Evolutionary conservation across 2,329 filamentous ascomycete genomes (phyloP), one percentile per base, ranked within the genome.

Genomic region (Microsporum audouinii): DNA sequence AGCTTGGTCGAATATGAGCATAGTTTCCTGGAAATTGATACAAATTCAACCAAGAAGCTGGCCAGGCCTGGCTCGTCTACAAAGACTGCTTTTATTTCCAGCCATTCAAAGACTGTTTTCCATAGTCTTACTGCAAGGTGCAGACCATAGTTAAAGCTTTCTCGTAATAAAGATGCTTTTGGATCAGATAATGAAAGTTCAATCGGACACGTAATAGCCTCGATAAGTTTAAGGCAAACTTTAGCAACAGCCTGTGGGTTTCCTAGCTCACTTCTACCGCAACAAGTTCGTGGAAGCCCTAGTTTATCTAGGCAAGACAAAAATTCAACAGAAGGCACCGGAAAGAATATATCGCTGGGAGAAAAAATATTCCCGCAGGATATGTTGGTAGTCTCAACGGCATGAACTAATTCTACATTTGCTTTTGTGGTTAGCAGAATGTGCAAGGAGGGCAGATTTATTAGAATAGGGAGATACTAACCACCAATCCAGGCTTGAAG

Each of bases 401-500:
- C 23, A 29, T 29, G 23, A 12, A 81, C 59, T 12, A 80, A 73
- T 65, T 78, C 55, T 57, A 31, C 3, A 41, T 14, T 2, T 2
- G 4, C 5, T 33, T 31, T 23, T 14, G 10, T 6, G 8, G 51
- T 55, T 36, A 55, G 51, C 8, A 29, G 31, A 34, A 55, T 29
- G n/a, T n/a, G 14, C 17, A 1, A 23, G 17, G 17, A 34, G 7
- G 14, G 2, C 17, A 7, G 8, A 31, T 36, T n/a, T 33, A 34
- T 23, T 23, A 51, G 31, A 31, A 8, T 14, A 17, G 8, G 10
- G 2, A 31, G 59, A 23, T 43, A 72, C 74, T 61, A 64, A 77
- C 76, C 76, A 57, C 68, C 71, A 57, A 68, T 68, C 64, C 71
- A 74, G 61, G 68, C 67, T 58, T 69, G 69, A 51, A 75, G 60